These are phyloP conservation scores for Selenicereus undatus DNA, from an alignment of 148 eudicot genomes.

Conservation along the genomic window DNA sequence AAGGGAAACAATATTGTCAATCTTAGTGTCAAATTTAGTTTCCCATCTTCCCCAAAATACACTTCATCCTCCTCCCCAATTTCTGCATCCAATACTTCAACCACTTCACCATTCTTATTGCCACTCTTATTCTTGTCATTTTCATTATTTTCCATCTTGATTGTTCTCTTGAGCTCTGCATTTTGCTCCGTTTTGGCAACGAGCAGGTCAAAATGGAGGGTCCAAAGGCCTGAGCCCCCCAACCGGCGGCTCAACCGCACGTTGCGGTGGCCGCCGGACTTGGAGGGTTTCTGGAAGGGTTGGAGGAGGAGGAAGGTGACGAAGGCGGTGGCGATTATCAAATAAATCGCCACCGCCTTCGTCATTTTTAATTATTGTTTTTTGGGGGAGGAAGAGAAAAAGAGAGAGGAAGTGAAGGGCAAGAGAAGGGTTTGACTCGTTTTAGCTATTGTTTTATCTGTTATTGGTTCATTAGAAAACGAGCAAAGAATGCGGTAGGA, in stretches of 20 bases:
- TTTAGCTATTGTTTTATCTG: neutral
- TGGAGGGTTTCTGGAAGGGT: conserved; percentile 10
- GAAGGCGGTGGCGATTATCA: conserved; percentile 35
- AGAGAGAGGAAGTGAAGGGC: neutral
- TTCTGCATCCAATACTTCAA: neutral
- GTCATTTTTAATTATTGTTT: conserved; percentile 18
- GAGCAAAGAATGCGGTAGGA: neutral
- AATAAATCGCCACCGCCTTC: conserved; percentile 37
- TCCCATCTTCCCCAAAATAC: conserved; percentile 37
- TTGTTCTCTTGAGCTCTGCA: conserved; percentile 16
- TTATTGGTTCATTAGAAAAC: conserved; percentile 18
- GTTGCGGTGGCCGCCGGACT: neutral
- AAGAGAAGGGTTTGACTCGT: neutral
- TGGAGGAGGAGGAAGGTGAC: conserved; percentile 25
- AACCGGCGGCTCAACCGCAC: conserved; percentile 24
- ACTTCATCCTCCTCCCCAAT: conserved; percentile 13
- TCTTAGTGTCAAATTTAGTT: conserved; percentile 37
- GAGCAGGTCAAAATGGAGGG: conserved; percentile 36
- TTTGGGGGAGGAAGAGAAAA: neutral
- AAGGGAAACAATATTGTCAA: conserved; percentile 34
- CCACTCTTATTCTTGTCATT: neutral
- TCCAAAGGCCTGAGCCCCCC: conserved; percentile 16
- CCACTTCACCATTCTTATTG: neutral
- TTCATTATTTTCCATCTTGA: neutral
- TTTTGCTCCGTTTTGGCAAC: conserved; percentile 25